Evolutionary conservation across 2,329 filamentous ascomycete species (phyloP).

Genomic region (Hymenoscyphus albidus): DNA sequence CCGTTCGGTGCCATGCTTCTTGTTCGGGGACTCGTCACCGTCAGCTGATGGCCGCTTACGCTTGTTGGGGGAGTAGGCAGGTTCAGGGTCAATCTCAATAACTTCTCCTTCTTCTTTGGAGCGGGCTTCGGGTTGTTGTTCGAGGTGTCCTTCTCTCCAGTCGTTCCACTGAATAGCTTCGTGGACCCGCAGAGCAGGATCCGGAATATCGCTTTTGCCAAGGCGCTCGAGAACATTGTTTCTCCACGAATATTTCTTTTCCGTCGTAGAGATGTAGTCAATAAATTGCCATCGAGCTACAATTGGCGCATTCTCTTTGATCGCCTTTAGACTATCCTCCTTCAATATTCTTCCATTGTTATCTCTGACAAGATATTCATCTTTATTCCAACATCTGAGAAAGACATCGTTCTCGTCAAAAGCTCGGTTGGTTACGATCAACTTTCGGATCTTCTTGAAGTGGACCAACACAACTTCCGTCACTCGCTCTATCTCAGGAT

Average conservation of each 20-base stretch:
- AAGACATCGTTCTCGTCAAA: neutral
- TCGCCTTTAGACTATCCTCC: neutral
- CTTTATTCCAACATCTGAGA: neutral
- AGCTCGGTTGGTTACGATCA: constrained; percentile 36
- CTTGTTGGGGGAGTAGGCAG: neutral
- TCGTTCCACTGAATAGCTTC: neutral
- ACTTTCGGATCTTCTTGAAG: constrained; percentile 34
- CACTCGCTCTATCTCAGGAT: constrained; percentile 38
- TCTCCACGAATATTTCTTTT: neutral
- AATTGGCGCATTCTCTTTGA: neutral
- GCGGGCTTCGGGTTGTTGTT: neutral
- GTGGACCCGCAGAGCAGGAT: neutral
- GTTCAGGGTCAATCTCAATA: neutral
- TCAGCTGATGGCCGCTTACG: neutral
- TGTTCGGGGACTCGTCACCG: neutral
- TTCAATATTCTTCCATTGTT: neutral
- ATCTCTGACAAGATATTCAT: neutral
- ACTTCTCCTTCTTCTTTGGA: neutral
- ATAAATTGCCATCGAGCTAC: neutral
- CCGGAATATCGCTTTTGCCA: neutral
- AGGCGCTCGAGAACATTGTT: neutral
- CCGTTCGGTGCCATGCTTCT: neutral
- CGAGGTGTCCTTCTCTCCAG: neutral
- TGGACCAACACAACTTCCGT: constrained; percentile 40
- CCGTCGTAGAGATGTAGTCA: neutral